A percentile compares a stretch with the other conserved stretches of the same genome.
These are phyloP conservation scores for Alternaria brassicicola DNA, from an alignment of 2,329 filamentous ascomycete species.

Conservation along the genomic window DNA sequence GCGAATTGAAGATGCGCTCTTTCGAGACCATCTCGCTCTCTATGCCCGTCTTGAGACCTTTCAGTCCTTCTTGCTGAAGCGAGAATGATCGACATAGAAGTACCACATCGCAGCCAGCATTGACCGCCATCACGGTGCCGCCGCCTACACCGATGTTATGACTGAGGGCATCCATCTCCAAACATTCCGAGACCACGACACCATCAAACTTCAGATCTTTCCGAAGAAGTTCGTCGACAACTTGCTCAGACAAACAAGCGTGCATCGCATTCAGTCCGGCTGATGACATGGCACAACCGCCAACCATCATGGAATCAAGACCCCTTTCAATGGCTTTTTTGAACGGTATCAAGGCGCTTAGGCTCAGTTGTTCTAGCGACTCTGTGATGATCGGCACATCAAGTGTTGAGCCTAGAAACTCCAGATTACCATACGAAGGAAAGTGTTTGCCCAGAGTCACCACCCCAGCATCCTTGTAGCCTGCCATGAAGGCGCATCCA, in stretches of 20 bases:
- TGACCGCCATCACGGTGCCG: slow-evolving; percentile 95
- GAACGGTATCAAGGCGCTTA: slow-evolving; percentile 92
- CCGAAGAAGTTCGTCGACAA: slow-evolving; percentile 88
- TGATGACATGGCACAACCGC: slow-evolving; percentile 90
- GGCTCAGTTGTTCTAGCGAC: slow-evolving; percentile 85
- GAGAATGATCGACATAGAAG: slow-evolving; percentile 86
- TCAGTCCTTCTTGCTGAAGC: slow-evolving; percentile 89
- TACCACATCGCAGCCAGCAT: slow-evolving; percentile 91
- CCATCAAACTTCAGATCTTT: slow-evolving; percentile 88
- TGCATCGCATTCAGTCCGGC: slow-evolving; percentile 94
- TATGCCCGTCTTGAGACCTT: slow-evolving; percentile 83
- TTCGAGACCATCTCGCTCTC: slow-evolving; percentile 89
- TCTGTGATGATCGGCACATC: slow-evolving; percentile 97
- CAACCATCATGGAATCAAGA: slow-evolving; percentile 93
- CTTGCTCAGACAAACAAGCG: slow-evolving; percentile 89
- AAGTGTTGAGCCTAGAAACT: slow-evolving; percentile 87
- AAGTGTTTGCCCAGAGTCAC: slow-evolving; percentile 96
- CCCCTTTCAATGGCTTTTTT: slow-evolving; percentile 86
- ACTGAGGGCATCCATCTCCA: slow-evolving; percentile 95
- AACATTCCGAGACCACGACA: slow-evolving; percentile 91
- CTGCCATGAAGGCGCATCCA: slow-evolving; percentile 87
- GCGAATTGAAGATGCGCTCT: slow-evolving; percentile 78
- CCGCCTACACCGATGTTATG: slow-evolving; percentile 97
- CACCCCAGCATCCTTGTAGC: slow-evolving; percentile 88
- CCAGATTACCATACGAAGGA: slow-evolving; percentile 92